Conservation (phyloP, 2,329 filamentous ascomycete species). For the Teratosphaeria nubilosa region DNA sequence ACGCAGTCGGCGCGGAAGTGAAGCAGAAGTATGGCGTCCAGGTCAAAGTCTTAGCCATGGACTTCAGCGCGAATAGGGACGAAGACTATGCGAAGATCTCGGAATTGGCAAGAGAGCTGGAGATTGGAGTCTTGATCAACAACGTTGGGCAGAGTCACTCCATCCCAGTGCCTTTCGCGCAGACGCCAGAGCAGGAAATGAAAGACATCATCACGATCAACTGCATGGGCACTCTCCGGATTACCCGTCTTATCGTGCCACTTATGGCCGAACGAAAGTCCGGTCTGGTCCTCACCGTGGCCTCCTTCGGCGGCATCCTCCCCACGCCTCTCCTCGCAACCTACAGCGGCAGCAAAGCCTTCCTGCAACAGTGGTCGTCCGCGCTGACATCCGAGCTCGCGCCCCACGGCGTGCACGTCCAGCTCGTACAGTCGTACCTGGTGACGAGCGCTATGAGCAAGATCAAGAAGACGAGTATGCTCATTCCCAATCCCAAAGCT, state of each 20-base stretch:
- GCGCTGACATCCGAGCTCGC: constrained; percentile 76
- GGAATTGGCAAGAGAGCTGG: constrained; percentile 51
- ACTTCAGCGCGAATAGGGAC: constrained; percentile 73
- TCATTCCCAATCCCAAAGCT: constrained; percentile 69
- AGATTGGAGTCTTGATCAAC: constrained; percentile 84
- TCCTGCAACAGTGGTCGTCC: constrained; percentile 91
- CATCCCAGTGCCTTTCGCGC: constrained; percentile 80
- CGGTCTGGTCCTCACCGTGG: constrained; percentile 92
- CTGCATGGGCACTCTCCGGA: constrained; percentile 78
- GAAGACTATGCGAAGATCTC: constrained; percentile 68
- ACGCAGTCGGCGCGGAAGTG: constrained; percentile 65
- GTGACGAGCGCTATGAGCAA: constrained; percentile 97
- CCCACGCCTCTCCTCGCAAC: constrained; percentile 89
- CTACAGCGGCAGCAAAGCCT: constrained; percentile 95
- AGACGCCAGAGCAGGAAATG: constrained; percentile 71
- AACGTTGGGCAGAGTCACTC: constrained; percentile 92
- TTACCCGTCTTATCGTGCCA: constrained; percentile 76
- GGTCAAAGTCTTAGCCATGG: constrained; percentile 78
- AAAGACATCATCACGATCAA: constrained; percentile 91
- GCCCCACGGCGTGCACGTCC: constrained; percentile 72
- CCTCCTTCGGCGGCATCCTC: constrained; percentile 85
- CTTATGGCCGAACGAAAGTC: constrained; percentile 74
- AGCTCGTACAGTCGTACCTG: constrained; percentile 84
- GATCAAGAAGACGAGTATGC: constrained; percentile 64
- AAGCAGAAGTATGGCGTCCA: constrained; percentile 59